A percentile compares a stretch with the other conserved stretches of the same genome.
Evolutionary conservation across 2,329 filamentous ascomycete genomes (phyloP).

Genomic region (Sordariomycetes sp.): DNA sequence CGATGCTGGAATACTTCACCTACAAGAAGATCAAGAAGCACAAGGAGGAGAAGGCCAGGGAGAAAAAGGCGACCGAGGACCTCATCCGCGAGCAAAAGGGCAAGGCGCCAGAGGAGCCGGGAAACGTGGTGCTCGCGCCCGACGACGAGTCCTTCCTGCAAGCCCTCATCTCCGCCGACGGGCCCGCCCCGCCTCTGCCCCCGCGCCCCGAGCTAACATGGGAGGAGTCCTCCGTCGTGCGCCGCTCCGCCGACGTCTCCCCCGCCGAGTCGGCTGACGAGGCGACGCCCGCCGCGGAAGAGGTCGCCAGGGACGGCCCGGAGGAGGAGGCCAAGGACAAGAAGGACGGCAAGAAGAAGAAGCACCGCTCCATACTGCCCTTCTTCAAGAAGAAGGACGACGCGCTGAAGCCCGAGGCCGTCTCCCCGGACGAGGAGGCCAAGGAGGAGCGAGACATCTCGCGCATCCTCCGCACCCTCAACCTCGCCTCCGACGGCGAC

Average conservation of each 20-base stretch:
- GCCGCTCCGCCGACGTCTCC: conserved; percentile 19
- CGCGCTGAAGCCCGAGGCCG: conserved; percentile 21
- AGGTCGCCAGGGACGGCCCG: conserved; percentile 15
- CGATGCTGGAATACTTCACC: conserved; percentile 53
- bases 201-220: conserved; percentile 39
- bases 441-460: conserved; percentile 61
- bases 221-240: conserved; percentile 17
- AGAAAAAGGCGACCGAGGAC: conserved; percentile 11
- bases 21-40: conserved; percentile 54
- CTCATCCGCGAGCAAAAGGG: conserved; percentile 10
- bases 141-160: conserved; percentile 50
- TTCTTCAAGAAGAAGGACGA: conserved; percentile 28
- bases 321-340: conserved; percentile 22
- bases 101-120: background rate
- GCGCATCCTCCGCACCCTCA: conserved; percentile 71
- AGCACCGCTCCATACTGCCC: conserved; percentile 20
- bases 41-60: conserved; percentile 34
- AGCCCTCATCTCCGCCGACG: conserved; percentile 35
- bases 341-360: conserved; percentile 17
- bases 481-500: conserved; percentile 73
- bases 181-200: conserved; percentile 42
- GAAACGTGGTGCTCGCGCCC: conserved; percentile 30
- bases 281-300: conserved; percentile 12
- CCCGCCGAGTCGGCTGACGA: conserved; percentile 17
- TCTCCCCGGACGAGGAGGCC: conserved; percentile 28